Evolutionary conservation across 345 rosid genomes (phyloP), one percentile per base, ranked within the genome.

Genomic region (Lumnitzera racemosa): DNA sequence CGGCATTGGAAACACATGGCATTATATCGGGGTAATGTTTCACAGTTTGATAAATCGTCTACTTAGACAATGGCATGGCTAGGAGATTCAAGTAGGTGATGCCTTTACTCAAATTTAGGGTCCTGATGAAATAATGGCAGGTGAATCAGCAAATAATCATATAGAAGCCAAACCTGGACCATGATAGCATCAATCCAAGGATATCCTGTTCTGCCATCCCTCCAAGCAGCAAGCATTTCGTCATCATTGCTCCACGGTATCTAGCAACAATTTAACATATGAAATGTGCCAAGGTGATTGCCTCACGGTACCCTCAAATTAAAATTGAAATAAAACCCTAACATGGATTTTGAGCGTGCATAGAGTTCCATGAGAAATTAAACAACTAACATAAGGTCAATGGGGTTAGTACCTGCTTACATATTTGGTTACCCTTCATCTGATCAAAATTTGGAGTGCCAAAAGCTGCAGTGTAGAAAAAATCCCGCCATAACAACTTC

Each of bases 141-240:
- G 43, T 36, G 11, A 9, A 36, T 36, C 5, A 36, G 43, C 43
- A 36, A 9, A 36, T 29, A 74, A 53, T 47, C 17, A 64, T 48
- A 24, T 58, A 61, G 55, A 74, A 59, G 50, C 50, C 76, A 59
- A 70, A 92, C 98, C 96, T 92, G 96, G 69, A 85, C 78, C 98
- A 92, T 89, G 61, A 89, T 89, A 59, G 98, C 98, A 87, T 92
- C 96, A 69, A 92, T 92, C 98, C 98, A 92, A 66, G 98, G 98
- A 61, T 80, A 89, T 60, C 96, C 96, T 47, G 96, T 89, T 72
- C 83, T 83, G 61, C 89, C 91, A 17, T 85, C 96, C 63, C 94
- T 87, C 98, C 98, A 92, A 74, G 98, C 89, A 50, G 74, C 73
- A 53, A 92, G 76, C 63, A 89, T 74, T 55, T 76, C 81, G 56